Percentiles rank a stretch among this genome's conserved stretches.
Evolutionary conservation across 371 early-diverging fungal species (phyloP).

Genomic region (Lichtheimia corymbifera): DNA sequence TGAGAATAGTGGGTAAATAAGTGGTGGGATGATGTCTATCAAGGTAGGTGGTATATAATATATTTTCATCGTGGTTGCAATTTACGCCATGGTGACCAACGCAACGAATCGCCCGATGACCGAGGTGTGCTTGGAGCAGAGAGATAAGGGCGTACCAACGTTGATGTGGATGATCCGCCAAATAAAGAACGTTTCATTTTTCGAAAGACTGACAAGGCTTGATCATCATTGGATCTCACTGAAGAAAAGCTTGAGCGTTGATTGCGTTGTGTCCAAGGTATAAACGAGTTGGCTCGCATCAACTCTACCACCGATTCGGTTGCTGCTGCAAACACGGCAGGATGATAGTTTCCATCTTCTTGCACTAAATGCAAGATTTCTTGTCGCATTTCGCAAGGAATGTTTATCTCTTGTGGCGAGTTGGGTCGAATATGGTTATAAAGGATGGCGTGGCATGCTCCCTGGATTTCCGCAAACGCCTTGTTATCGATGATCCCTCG

Average conservation of each 20-base stretch:
- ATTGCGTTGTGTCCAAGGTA: conserved; percentile 30
- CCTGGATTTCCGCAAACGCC: conserved; percentile 8
- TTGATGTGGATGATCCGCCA: background rate
- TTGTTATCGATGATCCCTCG: too few species aligned
- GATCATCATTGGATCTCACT: too few species aligned
- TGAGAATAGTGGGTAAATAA: too few species aligned
- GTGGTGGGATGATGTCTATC: too few species aligned
- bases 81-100: conserved; percentile 11
- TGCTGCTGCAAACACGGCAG: conserved; percentile 34
- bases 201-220: background rate
- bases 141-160: background rate
- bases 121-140: conserved; percentile 8
- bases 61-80: background rate
- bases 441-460: conserved; percentile 26
- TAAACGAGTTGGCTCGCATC: conserved; percentile 50
- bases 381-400: conserved; percentile 51
- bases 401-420: conserved; percentile 52
- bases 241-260: background rate
- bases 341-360: conserved; percentile 21
- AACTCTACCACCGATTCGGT: conserved; percentile 43
- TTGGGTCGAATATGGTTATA: conserved; percentile 38
- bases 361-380: conserved; percentile 32
- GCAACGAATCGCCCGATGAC: conserved; percentile 6
- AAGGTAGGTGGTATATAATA: too few species aligned
- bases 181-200: conserved; percentile 1